A percentile compares a stretch with the other conserved stretches of the same genome.
These are phyloP conservation scores for Sphagnum magellanicum DNA, from an alignment of 228 moss, liverwort and hornwort genomes.

Conservation along the genomic window DNA sequence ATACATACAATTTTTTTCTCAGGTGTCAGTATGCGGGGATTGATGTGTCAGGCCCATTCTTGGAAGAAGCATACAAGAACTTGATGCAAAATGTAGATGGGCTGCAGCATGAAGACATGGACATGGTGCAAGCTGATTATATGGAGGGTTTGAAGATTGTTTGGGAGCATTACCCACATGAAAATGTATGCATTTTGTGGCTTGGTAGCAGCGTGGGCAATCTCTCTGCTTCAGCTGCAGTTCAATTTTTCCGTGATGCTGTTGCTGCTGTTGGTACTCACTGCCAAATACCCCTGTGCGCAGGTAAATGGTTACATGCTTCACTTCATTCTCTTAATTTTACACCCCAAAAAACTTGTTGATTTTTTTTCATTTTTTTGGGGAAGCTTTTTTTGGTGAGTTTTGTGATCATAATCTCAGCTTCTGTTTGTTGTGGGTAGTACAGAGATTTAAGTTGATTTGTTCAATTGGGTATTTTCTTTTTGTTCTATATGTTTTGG, in stretches of 20 bases:
- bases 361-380: too few species aligned
- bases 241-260: slow-evolving; percentile 19
- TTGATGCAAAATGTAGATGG: slow-evolving; percentile 29
- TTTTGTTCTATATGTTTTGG: too few species aligned
- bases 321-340: too few species aligned
- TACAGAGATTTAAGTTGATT: too few species aligned
- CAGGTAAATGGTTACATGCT: slow-evolving; percentile 9
- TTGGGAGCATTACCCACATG: slow-evolving; percentile 24
- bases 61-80: slow-evolving; percentile 35
- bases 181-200: slow-evolving; percentile 26
- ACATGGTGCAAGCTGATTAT: slow-evolving; percentile 26
- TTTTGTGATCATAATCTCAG: too few species aligned
- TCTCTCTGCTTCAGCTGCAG: slow-evolving; percentile 9
- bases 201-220: slow-evolving; percentile 35
- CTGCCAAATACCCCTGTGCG: slow-evolving; percentile 19
- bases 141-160: slow-evolving; percentile 26
- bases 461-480: too few species aligned
- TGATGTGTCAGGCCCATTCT: slow-evolving; percentile 29
- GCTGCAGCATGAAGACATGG: slow-evolving; percentile 15
- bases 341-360: too few species aligned
- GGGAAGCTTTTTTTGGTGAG: too few species aligned
- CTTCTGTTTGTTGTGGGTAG: too few species aligned
- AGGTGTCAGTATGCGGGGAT: slow-evolving; percentile 34
- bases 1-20: neutral
- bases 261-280: slow-evolving; percentile 11